Percentiles rank a stretch among this genome's conserved stretches.
Evolutionary conservation across 371 early-diverging fungal genomes (phyloP).

Genomic region (Apophysomyces sp.): DNA sequence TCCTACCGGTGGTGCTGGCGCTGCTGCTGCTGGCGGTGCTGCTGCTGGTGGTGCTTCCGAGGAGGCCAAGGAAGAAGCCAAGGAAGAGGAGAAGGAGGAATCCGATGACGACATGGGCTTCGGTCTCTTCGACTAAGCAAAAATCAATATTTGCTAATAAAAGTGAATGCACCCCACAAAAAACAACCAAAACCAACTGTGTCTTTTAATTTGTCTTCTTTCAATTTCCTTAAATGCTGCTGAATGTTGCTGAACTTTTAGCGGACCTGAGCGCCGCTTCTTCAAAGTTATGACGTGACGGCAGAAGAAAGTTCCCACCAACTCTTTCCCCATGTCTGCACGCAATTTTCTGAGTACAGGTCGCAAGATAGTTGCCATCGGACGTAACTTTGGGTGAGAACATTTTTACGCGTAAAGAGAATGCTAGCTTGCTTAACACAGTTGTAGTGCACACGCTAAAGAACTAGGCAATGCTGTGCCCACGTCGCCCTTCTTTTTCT

Average conservation of each 20-base stretch:
- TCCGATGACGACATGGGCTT: slow-evolving; percentile 63
- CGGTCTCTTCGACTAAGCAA: background rate
- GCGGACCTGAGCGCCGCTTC: too few species aligned
- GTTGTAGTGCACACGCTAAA: slow-evolving; percentile 79
- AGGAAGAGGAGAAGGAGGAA: slow-evolving; percentile 73
- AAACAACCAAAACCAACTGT: background rate
- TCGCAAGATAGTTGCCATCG: slow-evolving; percentile 91
- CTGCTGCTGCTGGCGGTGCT: slow-evolving; percentile 56
- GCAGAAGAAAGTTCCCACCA: too few species aligned
- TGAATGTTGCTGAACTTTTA: background rate
- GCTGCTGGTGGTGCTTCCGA: slow-evolving; percentile 50
- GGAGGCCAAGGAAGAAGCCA: slow-evolving; percentile 59
- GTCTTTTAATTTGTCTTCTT: too few species aligned
- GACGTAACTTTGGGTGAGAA: slow-evolving; percentile 73
- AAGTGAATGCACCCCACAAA: background rate
- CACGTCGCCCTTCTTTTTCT: slow-evolving; percentile 86
- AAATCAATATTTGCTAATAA: background rate
- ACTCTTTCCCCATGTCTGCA: slow-evolving; percentile 34
- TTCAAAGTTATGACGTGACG: too few species aligned
- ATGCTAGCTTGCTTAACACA: background rate
- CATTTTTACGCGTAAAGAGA: background rate
- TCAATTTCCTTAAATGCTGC: too few species aligned
- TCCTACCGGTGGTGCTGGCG: slow-evolving; percentile 81
- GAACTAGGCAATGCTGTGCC: slow-evolving; percentile 93
- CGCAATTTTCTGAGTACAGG: slow-evolving; percentile 64